phyloP scores from a whole-genome alignment of 2,329 filamentous ascomycete species.

The Apiospora marii region DNA sequence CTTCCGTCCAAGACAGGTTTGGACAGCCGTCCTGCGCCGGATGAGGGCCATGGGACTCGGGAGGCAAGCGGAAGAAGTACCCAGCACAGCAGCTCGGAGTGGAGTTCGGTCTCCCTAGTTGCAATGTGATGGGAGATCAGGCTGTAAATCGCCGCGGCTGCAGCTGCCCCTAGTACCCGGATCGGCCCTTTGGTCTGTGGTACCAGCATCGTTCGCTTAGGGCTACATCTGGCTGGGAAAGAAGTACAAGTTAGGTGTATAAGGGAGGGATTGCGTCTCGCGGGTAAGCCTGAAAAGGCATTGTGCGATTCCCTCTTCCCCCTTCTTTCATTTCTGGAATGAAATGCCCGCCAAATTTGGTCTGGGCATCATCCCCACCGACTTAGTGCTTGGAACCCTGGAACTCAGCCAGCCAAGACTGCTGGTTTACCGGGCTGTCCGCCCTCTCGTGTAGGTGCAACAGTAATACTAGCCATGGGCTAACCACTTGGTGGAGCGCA shows the following conservation, averaged over 20 bases:
- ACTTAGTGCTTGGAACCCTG: background rate
- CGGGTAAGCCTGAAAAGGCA: background rate
- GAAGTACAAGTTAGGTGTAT: background rate
- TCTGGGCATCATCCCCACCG: background rate
- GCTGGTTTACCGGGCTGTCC: background rate
- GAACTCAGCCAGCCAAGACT: slow-evolving; percentile 2
- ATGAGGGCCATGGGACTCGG: background rate
- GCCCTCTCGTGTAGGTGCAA: background rate
- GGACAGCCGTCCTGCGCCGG: background rate
- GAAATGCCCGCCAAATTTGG: background rate
- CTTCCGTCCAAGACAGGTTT: background rate
- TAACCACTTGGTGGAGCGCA: background rate
- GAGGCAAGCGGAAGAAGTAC: slow-evolving; percentile 5
- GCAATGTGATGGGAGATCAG: slow-evolving; percentile 10
- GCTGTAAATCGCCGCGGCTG: background rate
- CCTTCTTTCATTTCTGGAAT: background rate
- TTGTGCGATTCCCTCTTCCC: background rate
- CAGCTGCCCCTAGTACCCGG: background rate
- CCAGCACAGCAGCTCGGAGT: slow-evolving; percentile 22
- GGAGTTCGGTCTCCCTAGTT: slow-evolving; percentile 6
- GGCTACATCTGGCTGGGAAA: slow-evolving; percentile 4
- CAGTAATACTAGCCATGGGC: background rate
- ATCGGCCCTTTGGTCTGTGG: background rate
- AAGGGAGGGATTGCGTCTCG: background rate
- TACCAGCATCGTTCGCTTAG: slow-evolving; percentile 10